Evolutionary conservation across 2,329 filamentous ascomycete genomes (phyloP).

Genomic region (Aspergillus versicolor): DNA sequence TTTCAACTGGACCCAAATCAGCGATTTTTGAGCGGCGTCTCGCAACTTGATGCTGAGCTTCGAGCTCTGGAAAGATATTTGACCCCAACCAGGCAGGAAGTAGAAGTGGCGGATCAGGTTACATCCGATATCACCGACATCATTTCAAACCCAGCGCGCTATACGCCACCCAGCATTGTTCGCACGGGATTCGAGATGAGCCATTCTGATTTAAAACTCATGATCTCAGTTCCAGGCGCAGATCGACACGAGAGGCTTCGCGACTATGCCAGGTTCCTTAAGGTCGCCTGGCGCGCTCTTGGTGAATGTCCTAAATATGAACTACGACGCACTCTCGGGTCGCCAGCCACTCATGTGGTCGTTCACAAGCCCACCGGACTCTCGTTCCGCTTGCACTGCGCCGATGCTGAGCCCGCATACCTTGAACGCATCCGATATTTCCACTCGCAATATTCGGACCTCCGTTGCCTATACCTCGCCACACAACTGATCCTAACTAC

Average conservation of each 20-base stretch:
- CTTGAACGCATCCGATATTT: constrained; percentile 48
- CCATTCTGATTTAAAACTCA: constrained; percentile 57
- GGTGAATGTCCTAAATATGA: constrained; percentile 20
- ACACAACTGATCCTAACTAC: constrained; percentile 53
- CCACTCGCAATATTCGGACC: constrained; percentile 48
- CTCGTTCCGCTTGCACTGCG: constrained; percentile 52
- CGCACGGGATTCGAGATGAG: constrained; percentile 52
- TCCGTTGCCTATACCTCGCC: constrained; percentile 51
- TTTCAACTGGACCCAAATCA: constrained; percentile 17
- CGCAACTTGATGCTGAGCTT: constrained; percentile 48
- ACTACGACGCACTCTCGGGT: constrained; percentile 19
- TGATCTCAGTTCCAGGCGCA: constrained; percentile 32
- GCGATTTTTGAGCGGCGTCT: constrained; percentile 20
- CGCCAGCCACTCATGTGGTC: constrained; percentile 32
- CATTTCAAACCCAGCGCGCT: constrained; percentile 29
- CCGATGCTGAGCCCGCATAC: constrained; percentile 39
- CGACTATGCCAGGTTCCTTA: constrained; percentile 24
- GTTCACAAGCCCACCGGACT: constrained; percentile 51
- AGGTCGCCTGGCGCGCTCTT: constrained; percentile 23
- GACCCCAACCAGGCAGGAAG: constrained; percentile 45
- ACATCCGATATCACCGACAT: constrained; percentile 27
- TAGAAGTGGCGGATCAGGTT: constrained; percentile 26
- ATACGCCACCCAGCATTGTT: constrained; percentile 54
- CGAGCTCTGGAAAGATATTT: constrained; percentile 46
- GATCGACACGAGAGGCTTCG: constrained; percentile 32